Percentiles rank a stretch among this genome's conserved stretches.
Conservation (phyloP, 1,284 basidiomycete species). For the Entoloma clypeatum region DNA sequence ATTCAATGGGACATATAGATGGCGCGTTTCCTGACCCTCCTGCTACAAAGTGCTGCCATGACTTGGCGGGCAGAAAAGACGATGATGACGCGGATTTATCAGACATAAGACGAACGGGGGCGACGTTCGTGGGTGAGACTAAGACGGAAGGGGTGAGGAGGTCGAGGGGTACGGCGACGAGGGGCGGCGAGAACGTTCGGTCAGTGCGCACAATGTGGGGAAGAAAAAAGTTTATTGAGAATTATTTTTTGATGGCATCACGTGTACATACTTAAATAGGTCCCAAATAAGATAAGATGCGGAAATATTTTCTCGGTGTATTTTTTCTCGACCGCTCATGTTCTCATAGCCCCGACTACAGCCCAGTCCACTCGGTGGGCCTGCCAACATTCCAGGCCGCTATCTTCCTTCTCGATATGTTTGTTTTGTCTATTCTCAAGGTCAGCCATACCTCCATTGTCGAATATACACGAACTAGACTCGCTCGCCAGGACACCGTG, state of each 20-base stretch:
- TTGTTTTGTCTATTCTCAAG: conserved; percentile 58
- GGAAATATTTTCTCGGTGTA: conserved; percentile 1
- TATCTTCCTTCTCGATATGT: conserved; percentile 40
- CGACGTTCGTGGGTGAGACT: not conserved
- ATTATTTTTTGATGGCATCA: conserved; percentile 18
- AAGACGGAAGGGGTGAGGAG: not conserved
- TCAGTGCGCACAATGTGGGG: conserved; percentile 8
- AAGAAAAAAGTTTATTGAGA: conserved; percentile 6
- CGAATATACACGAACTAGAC: conserved; percentile 2
- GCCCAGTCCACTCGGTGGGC: too few relatives aligned
- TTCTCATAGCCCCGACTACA: conserved; percentile 8
- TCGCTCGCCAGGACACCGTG: conserved; percentile 57
- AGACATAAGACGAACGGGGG: conserved; percentile 14
- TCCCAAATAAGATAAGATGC: conserved; percentile 20
- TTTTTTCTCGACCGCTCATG: conserved; percentile 7
- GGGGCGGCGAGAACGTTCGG: too few relatives aligned
- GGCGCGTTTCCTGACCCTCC: conserved; percentile 66
- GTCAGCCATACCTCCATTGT: conserved; percentile 23
- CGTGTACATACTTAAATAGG: conserved; percentile 14
- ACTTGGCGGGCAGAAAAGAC: conserved; percentile 60
- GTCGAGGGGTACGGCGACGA: not conserved
- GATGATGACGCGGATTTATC: conserved; percentile 16
- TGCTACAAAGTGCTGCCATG: conserved; percentile 82
- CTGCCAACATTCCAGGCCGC: not conserved
- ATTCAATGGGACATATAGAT: conserved; percentile 1